Evolutionary conservation across 2,329 filamentous ascomycete genomes (phyloP), one percentile per base, ranked within the genome.

Genomic region (Claviceps sp.): DNA sequence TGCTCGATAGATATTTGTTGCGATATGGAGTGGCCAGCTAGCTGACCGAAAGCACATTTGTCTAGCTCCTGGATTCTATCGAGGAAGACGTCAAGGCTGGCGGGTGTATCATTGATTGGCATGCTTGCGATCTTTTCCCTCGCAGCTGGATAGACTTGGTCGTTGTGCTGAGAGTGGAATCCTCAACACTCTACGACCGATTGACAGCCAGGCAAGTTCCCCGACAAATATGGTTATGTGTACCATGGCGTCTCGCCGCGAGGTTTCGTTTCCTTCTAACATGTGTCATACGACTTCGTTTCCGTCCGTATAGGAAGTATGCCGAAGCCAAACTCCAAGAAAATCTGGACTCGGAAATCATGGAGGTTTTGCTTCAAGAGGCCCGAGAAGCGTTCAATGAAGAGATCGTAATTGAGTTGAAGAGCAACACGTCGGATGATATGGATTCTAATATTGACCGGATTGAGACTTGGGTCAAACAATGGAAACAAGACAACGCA

Each of bases 291-390:
- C 26, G 40, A 46, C 14, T 22, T 43, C 4, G 19, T 13, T 30
- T 8, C 26, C 8, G 13, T 19, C 26, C 24, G 11, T 42, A 22
- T 41, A 87, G 85, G 58, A 85, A 88, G 56, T 96, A 96, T 67
- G 76, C 80, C 56, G 87, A 93, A 64, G 76, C 78, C 56, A 98
- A 98, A 68, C 73, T 98, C 44, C 87, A 97, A 67, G 93, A 97
- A 68, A 98, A 98, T 64, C 73, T 98, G 55, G 93, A 98, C 68
- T 86, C 88, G 34, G 93, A 98, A 72, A 97, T 98, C 64, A 97
- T 98, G 84, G 86, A 95, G 64, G 88, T 97, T 26, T 72, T 98
- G 52, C 73, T 95, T 19, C 85, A 95, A 59, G 93, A 98, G 72
- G 93, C 93, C 37, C 76, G 82, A 55, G 90, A 95, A 57, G 81